Evolutionary conservation across 2,329 filamentous ascomycete genomes (phyloP).

Genomic region (Apiospora aurea): DNA sequence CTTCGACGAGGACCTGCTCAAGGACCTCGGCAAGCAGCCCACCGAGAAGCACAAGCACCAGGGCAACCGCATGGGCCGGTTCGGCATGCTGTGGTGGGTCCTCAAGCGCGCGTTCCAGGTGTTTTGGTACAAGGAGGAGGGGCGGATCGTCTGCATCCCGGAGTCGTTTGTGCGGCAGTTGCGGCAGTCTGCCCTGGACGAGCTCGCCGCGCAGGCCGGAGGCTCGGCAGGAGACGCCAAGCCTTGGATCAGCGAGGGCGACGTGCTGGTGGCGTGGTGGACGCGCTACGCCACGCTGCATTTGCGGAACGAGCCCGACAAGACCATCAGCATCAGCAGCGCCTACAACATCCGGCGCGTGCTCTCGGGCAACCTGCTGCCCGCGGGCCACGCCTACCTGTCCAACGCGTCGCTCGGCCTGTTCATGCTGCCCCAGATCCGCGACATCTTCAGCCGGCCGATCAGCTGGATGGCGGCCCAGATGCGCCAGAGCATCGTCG

Average conservation of each 20-base stretch:
- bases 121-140: slow-evolving; percentile 33
- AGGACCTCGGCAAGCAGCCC: neutral
- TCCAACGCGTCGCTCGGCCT: slow-evolving; percentile 35
- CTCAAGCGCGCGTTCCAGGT: neutral
- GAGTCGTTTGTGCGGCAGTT: slow-evolving; percentile 37
- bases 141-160: slow-evolving; percentile 48
- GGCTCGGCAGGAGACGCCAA: slow-evolving; percentile 30
- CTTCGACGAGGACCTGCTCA: neutral
- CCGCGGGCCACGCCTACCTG: slow-evolving; percentile 36
- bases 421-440: slow-evolving; percentile 32
- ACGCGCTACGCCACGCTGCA: slow-evolving; percentile 39
- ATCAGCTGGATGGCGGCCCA: slow-evolving; percentile 23
- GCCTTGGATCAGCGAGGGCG: slow-evolving; percentile 54
- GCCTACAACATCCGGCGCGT: slow-evolving; percentile 46
- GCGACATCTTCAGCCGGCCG: slow-evolving; percentile 33
- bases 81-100: neutral
- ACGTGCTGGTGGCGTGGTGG: slow-evolving; percentile 53
- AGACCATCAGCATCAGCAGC: slow-evolving; percentile 47
- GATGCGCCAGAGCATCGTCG: slow-evolving; percentile 10
- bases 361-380: slow-evolving; percentile 40
- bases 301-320: slow-evolving; percentile 34
- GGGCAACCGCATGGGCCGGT: neutral
- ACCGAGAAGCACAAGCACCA: neutral
- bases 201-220: slow-evolving; percentile 34
- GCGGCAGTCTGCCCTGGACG: slow-evolving; percentile 39